Evolutionary conservation across 1,284 basidiomycete species (phyloP).

Genomic region (Gomphus bonarii): DNA sequence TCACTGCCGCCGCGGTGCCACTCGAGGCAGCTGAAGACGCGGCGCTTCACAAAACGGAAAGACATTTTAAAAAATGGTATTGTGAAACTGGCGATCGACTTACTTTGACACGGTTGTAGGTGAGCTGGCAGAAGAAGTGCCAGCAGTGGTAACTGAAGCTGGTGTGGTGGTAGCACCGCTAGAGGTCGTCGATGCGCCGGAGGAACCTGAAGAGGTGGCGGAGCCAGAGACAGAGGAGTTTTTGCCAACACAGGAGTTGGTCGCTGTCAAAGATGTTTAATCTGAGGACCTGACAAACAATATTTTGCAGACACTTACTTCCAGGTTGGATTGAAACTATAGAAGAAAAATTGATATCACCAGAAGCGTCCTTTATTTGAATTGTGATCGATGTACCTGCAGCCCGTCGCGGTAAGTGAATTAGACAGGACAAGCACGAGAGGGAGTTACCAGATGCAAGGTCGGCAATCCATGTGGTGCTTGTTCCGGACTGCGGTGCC

Average conservation of each 20-base stretch:
- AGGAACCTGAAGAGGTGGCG: background rate
- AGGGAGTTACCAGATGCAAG: background rate
- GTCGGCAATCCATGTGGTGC: background rate
- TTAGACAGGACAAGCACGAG: background rate
- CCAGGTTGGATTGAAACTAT: background rate
- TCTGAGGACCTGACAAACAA: background rate
- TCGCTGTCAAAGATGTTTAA: background rate
- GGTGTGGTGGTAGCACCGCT: background rate
- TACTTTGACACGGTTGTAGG: background rate
- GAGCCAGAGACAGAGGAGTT: background rate
- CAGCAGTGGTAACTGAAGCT: background rate
- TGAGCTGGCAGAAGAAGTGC: background rate
- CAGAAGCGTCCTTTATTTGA: background rate
- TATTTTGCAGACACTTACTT: background rate
- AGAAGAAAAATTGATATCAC: background rate
- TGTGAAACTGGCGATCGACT: background rate
- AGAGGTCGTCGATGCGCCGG: too few relatives aligned
- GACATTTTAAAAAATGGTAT: background rate
- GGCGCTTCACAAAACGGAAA: background rate
- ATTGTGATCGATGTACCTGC: background rate
- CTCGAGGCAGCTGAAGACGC: background rate
- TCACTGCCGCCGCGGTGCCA: background rate
- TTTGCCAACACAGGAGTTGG: background rate
- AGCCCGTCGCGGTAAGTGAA: background rate
- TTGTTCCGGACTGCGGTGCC: too few relatives aligned